Evolutionary conservation across 1,139 yeast genomes (phyloP).

Genomic region (Kodamaea ohmeri): DNA sequence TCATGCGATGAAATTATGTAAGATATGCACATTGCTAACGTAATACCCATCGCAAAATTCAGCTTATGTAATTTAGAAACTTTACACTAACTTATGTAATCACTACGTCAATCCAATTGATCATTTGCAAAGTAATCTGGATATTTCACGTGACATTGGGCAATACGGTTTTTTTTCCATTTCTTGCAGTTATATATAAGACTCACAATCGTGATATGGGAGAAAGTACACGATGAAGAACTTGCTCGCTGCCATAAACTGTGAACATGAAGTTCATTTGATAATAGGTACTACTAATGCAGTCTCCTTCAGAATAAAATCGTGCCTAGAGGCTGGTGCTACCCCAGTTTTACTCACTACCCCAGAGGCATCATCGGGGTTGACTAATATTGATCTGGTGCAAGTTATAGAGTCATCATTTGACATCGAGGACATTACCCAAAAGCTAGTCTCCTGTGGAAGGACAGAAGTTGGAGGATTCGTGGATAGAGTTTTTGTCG

Average conservation of each 20-base stretch:
- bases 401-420: constrained; percentile 23
- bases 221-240: constrained; percentile 22
- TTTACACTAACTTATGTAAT: too few species aligned
- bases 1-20: not conserved
- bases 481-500: constrained; percentile 75
- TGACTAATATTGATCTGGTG: constrained; percentile 15
- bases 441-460: constrained; percentile 51
- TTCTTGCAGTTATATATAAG: constrained; percentile 10
- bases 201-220: not conserved
- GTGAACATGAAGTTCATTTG: constrained; percentile 55
- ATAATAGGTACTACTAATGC: constrained; percentile 60
- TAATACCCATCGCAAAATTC: not conserved
- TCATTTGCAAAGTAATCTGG: constrained; percentile 5
- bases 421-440: constrained; percentile 18
- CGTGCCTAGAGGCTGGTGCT: constrained; percentile 58
- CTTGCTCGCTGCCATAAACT: constrained; percentile 50
- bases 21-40: not conserved
- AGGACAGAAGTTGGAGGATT: constrained; percentile 58
- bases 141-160: constrained; percentile 22
- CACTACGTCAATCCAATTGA: too few species aligned
- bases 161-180: constrained; percentile 13
- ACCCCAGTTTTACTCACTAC: constrained; percentile 46
- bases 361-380: constrained; percentile 15
- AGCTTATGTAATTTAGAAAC: too few species aligned
- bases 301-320: constrained; percentile 48